Base-by-base conservation (phyloP, 768 basidiomycete species). In the Pleurotus citrinopileatus region DNA sequence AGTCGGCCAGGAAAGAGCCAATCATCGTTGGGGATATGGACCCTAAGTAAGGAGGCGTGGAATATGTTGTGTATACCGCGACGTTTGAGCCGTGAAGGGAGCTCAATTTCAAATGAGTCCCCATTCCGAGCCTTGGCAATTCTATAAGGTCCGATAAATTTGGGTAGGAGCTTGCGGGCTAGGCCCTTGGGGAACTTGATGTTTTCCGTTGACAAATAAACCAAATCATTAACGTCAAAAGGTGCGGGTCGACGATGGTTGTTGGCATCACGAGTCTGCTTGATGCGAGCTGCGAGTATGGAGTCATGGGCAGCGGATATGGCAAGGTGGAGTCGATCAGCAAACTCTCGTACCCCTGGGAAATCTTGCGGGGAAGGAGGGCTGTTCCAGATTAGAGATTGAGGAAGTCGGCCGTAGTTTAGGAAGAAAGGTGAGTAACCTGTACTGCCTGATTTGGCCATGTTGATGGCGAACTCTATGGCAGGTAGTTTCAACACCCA, bases 91-190 rank as follows among this genome's bases (percentile, higher is more conserved):
- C 19, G 0, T 42, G 53, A 0, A 48, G 62, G 17, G 34, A 63
- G 20, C 55, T 61, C n/a, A 17, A 56, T 1, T 37, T 55, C 0
- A 54, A 27, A 37, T 17, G 40, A 2, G 22, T 48, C 43, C 54
- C 28, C 59, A 13, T 46, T 53, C 23, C 1, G 57, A 27, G 19
- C 32, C 26, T 54, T 32, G 8, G 46, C 12, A 9, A 74, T 53
- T 2, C 4, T n/a, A 36, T 64, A 66, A 0, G 59, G 65, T 0
- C 65, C 55, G 38, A 73, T 59, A 20, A 40, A 69, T 0, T 61
- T 57, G 0, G 65, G 66, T 54, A 73, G 64, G 44, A 72, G 70
- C 42, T 74, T 73, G 0, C 68, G 63, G 0, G 68, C 65, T 0
- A 58, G 61, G 8, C 60, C 57, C 7, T 61, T 61, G 22, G 37